A percentile compares a stretch with the other conserved stretches of the same genome.
phyloP scores from a whole-genome alignment of 2,329 filamentous ascomycete species.

The Iodosphaeria phyllophila region DNA sequence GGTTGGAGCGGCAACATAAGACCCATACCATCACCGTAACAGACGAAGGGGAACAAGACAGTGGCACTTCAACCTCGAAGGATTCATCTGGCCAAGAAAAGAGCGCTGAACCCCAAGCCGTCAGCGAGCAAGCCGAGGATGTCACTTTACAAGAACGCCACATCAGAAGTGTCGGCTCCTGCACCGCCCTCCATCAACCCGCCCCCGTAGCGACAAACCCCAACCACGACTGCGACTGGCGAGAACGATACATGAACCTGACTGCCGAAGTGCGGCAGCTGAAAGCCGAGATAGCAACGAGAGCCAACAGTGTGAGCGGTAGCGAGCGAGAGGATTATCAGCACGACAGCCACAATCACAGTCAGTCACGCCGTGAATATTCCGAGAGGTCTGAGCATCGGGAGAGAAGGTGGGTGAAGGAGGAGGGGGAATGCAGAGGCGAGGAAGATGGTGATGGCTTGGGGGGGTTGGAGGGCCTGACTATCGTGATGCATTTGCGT shows the following conservation, averaged over 20 bases:
- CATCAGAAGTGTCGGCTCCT: no score
- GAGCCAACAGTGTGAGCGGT: neutral
- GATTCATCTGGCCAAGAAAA: no score
- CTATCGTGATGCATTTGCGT: constrained; percentile 29
- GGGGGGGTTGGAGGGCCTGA: constrained; percentile 26
- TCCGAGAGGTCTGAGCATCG: no score
- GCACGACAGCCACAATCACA: constrained; percentile 4
- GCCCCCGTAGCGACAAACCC: constrained; percentile 16
- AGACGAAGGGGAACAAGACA: no score
- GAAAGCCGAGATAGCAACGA: constrained; percentile 18
- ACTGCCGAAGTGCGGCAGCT: constrained; percentile 21
- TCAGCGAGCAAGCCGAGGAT: no score
- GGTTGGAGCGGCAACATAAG: no score
- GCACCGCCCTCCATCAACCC: constrained; percentile 16
- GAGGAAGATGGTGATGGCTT: constrained; percentile 14
- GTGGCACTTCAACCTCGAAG: no score
- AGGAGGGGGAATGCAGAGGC: constrained; percentile 6
- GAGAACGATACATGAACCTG: constrained; percentile 20
- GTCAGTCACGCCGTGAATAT: no score
- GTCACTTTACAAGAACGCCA: no score
- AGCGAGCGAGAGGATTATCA: neutral
- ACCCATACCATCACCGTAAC: no score
- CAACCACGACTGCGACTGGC: constrained; percentile 23
- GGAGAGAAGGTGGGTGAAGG: constrained; percentile 6
- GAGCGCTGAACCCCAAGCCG: no score